phyloP scores from a whole-genome alignment of 1,284 basidiomycete species.

The Cystobasidium sp. region DNA sequence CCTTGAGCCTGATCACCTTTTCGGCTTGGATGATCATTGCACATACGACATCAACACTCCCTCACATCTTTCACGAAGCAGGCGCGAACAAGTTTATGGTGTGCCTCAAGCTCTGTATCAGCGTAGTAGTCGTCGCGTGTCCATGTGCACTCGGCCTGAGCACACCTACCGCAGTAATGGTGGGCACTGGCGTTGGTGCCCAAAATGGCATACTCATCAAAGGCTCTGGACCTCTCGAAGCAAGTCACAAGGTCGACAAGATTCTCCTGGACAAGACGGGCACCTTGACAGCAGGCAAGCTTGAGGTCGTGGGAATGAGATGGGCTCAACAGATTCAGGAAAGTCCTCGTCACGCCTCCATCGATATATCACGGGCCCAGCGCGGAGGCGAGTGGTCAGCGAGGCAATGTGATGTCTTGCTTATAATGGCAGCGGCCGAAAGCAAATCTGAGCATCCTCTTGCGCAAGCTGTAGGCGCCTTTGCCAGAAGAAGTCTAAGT shows the following conservation, averaged over 20 bases:
- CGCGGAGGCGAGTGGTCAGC: conserved; percentile 27
- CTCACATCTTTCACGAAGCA: conserved; percentile 78
- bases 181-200: conserved; percentile 96
- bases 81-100: conserved; percentile 86
- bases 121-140: conserved; percentile 96
- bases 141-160: conserved; percentile 95
- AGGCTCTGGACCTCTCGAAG: conserved; percentile 91
- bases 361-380: conserved; percentile 6
- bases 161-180: conserved; percentile 99
- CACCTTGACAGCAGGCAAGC: conserved; percentile 87
- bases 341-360: neutral
- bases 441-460: conserved; percentile 93
- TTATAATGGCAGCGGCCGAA: conserved; percentile 82
- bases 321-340: conserved; percentile 64
- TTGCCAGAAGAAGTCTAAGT: conserved; percentile 71
- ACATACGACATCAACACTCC: conserved; percentile 67
- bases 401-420: conserved; percentile 53
- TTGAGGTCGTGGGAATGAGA: conserved; percentile 70
- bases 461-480: conserved; percentile 83
- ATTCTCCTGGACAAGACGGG: conserved; percentile 98
- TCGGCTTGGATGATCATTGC: conserved; percentile 81
- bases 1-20: conserved; percentile 81
- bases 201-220: conserved; percentile 98
- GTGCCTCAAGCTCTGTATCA: conserved; percentile 96
- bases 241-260: conserved; percentile 76